Percentiles rank a stretch among this genome's conserved stretches.
These are phyloP conservation scores for Exophiala mesophila DNA, from an alignment of 2,329 filamentous ascomycete species.

Conservation along the genomic window DNA sequence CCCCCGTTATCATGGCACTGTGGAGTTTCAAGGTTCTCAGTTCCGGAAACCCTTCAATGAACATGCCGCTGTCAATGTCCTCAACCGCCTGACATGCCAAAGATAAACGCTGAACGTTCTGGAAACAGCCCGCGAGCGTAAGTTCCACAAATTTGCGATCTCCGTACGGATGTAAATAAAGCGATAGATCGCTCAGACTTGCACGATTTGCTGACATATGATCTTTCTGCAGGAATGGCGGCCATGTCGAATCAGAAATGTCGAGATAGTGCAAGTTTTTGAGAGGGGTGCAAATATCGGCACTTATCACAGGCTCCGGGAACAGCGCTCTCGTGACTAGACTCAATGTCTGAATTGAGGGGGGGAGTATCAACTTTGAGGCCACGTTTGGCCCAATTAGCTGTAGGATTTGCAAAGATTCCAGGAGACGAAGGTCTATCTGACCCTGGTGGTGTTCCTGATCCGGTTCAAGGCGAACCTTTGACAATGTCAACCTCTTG, in stretches of 20 bases:
- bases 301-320: no score
- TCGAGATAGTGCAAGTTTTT: neutral
- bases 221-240: neutral
- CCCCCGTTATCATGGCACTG: constrained; percentile 10
- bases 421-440: no score
- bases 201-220: neutral
- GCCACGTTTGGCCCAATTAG: no score
- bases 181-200: neutral
- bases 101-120: constrained; percentile 5
- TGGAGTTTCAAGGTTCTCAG: constrained; percentile 12
- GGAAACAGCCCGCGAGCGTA: constrained; percentile 3
- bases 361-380: no score
- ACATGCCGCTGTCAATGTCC: constrained; percentile 1
- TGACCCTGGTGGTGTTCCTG: no score
- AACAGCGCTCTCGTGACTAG: no score
- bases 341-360: no score
- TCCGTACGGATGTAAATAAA: neutral
- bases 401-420: no score
- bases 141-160: neutral
- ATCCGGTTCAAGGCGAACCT: no score
- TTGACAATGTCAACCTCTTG: no score
- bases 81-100: constrained; percentile 2
- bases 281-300: no score
- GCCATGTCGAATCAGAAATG: neutral
- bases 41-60: constrained; percentile 5